Conservation (phyloP, 2,329 filamentous ascomycete genomes). For the Hymenoscyphus linearis region DNA sequence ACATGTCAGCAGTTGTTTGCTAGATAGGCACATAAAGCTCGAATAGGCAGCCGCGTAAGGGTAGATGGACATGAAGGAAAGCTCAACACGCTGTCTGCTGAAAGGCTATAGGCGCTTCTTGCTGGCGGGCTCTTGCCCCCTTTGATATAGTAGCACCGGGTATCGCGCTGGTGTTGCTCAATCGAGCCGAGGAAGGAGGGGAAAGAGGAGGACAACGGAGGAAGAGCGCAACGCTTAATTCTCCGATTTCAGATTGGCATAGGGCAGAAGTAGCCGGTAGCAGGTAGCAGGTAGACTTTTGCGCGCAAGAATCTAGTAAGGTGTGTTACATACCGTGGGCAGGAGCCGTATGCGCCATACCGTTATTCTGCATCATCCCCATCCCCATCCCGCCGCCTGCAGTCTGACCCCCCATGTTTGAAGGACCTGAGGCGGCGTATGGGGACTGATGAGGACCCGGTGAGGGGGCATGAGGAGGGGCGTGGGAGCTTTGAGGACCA, state of each 20-base stretch:
- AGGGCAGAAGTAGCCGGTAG: not conserved
- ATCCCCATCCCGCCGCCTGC: slow-evolving; percentile 32
- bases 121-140: slow-evolving; percentile 11
- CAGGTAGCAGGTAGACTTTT: not conserved
- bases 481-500: not conserved
- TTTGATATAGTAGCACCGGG: not conserved
- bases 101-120: slow-evolving; percentile 3
- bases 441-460: slow-evolving; percentile 22
- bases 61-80: slow-evolving; percentile 15
- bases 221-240: not conserved
- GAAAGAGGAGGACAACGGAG: not conserved
- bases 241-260: not conserved
- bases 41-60: slow-evolving; percentile 13
- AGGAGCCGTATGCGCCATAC: slow-evolving; percentile 32
- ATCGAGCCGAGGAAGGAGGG: slow-evolving; percentile 4
- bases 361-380: slow-evolving; percentile 50
- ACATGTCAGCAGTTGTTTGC: slow-evolving; percentile 28
- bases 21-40: slow-evolving; percentile 9
- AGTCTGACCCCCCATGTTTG: slow-evolving; percentile 25
- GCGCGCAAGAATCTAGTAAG: not conserved
- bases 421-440: slow-evolving; percentile 22
- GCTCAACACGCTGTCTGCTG: slow-evolving; percentile 15
- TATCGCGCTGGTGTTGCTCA: slow-evolving; percentile 6
- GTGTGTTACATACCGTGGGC: slow-evolving; percentile 31
- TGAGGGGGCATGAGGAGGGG: not conserved